phyloP scores from a whole-genome alignment of 495 filamentous ascomycete species.

The Aspergillus sclerotioniger region DNA sequence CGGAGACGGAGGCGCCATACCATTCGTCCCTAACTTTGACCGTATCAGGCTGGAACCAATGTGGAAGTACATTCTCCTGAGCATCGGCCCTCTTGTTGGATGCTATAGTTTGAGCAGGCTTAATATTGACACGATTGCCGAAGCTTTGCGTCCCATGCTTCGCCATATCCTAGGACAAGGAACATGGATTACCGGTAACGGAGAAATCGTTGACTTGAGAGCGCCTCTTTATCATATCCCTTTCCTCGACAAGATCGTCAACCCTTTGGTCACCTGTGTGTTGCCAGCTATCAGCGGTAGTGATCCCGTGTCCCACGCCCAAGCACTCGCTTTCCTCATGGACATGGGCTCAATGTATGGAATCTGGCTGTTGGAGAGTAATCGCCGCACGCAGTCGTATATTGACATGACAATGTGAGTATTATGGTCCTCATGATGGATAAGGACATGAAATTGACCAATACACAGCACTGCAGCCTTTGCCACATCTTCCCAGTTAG shows the following conservation, averaged over 20 bases:
- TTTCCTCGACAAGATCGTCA: slow-evolving; percentile 13
- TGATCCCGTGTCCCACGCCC: slow-evolving; percentile 7
- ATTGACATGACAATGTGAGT: slow-evolving; percentile 11
- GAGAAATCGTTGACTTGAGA: slow-evolving; percentile 8
- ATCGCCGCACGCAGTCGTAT: slow-evolving; percentile 9
- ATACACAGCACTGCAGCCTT: slow-evolving; percentile 7
- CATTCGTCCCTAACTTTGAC: neutral
- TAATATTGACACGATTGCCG: neutral
- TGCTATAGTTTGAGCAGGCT: neutral
- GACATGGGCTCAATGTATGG: slow-evolving; percentile 16
- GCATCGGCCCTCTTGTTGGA: neutral
- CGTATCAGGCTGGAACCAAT: neutral
- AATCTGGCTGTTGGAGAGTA: slow-evolving; percentile 24
- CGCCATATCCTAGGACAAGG: slow-evolving; percentile 9
- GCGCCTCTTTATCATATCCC: neutral
- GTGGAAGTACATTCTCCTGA: neutral
- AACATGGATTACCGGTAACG: slow-evolving; percentile 7
- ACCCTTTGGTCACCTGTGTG: slow-evolving; percentile 15
- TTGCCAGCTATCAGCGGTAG: slow-evolving; percentile 18
- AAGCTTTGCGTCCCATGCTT: neutral
- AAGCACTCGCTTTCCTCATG: slow-evolving; percentile 20
- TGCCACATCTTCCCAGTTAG: neutral
- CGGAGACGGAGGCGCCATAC: neutral
- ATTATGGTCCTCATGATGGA: neutral
- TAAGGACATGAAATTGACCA: neutral